phyloP scores from a whole-genome alignment of 73 alveolate genomes.

The Paramecium pentaurelia region DNA sequence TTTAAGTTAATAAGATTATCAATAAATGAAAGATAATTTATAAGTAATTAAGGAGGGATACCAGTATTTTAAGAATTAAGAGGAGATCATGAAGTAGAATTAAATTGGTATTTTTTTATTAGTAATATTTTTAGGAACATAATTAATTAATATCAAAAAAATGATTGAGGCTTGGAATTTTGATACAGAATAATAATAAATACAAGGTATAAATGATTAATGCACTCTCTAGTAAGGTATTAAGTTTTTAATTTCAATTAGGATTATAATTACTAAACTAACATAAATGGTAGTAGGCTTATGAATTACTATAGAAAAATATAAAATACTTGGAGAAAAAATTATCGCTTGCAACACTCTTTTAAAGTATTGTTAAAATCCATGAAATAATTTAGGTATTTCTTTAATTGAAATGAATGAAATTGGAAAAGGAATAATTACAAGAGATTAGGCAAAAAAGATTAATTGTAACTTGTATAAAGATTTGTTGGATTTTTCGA shows the following conservation, averaged over 20 bases:
- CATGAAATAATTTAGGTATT: neutral
- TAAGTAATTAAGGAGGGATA: neutral
- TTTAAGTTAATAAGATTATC: neutral
- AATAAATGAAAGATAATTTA: neutral
- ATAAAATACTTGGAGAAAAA: neutral
- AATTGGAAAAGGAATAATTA: neutral
- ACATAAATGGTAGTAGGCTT: neutral
- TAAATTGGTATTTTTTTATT: neutral
- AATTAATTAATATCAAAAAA: too few species aligned
- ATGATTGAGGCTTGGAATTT: neutral
- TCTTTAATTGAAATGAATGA: neutral
- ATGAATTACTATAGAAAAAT: neutral
- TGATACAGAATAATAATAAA: neutral
- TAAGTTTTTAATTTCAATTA: neutral
- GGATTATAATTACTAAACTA: neutral
- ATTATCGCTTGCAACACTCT: neutral
- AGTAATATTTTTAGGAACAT: neutral
- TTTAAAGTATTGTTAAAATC: neutral
- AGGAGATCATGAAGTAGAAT: neutral
- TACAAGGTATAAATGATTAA: too few species aligned
- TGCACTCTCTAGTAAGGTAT: neutral
- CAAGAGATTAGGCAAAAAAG: neutral
- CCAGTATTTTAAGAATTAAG: too few species aligned
- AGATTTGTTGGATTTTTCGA: neutral
- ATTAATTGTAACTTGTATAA: neutral